Conservation (phyloP, 441 rosid species). For the Populus hybrid region DNA sequence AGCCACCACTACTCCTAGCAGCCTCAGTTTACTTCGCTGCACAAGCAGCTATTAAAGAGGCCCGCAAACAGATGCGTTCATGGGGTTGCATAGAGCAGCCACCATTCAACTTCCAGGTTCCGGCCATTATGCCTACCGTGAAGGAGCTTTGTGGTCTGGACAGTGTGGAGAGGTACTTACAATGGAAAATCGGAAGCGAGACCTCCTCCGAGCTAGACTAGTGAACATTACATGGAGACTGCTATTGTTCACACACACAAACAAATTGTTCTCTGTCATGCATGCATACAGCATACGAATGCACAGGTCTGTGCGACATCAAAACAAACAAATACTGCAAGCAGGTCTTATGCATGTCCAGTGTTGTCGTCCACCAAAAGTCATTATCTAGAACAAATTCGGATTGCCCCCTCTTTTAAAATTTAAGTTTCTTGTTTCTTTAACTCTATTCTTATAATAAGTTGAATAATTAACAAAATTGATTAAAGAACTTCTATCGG, state of each 20-base stretch:
- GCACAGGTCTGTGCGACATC: no score
- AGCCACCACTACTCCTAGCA: constrained; percentile 83
- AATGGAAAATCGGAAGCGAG: constrained; percentile 43
- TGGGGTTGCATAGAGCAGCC: constrained; percentile 39
- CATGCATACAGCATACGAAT: no score
- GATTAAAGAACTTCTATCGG: not conserved
- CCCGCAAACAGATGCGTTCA: constrained; percentile 48
- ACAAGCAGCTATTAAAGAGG: constrained; percentile 76
- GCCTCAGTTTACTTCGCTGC: constrained; percentile 85
- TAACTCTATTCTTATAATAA: not conserved
- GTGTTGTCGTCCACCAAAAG: not conserved
- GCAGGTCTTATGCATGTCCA: not conserved
- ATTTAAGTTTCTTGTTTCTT: not conserved
- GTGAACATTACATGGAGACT: not conserved
- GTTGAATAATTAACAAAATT: not conserved
- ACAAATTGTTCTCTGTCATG: no score
- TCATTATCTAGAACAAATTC: not conserved
- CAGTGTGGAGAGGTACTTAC: constrained; percentile 61
- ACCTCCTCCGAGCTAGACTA: not conserved
- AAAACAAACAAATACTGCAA: no score
- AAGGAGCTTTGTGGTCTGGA: constrained; percentile 83
- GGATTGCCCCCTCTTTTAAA: not conserved
- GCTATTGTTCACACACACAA: no score
- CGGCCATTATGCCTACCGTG: constrained; percentile 81
- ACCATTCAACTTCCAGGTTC: constrained; percentile 54